These are phyloP conservation scores for Chloropicon primus DNA, from an alignment of 139 green algal species.

Conservation along the genomic window DNA sequence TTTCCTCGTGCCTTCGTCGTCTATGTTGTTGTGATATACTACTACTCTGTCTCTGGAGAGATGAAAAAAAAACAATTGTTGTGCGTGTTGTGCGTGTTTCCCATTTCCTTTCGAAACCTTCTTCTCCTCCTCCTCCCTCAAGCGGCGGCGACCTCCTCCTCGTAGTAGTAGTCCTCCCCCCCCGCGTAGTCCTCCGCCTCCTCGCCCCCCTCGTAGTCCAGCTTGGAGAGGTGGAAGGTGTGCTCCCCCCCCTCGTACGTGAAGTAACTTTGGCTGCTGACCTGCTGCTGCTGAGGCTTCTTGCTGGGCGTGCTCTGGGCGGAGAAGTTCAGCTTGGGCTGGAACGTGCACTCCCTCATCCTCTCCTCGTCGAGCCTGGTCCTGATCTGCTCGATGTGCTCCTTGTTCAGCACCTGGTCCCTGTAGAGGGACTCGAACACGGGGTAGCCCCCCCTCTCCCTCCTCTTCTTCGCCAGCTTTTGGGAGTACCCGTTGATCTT, in stretches of 20 bases:
- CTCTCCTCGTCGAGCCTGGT: not conserved
- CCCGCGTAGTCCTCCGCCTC: too few relatives aligned
- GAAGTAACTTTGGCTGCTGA: too few relatives aligned
- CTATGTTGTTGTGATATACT: too few relatives aligned
- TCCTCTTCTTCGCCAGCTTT: not conserved
- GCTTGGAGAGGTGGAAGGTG: not conserved
- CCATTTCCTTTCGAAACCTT: too few relatives aligned
- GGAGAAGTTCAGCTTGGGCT: not conserved
- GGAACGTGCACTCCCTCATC: constrained; percentile 5
- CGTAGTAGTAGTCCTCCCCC: too few relatives aligned
- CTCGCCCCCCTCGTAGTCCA: too few relatives aligned
- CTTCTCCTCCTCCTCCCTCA: too few relatives aligned
- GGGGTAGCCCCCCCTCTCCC: not conserved
- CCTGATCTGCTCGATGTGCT: constrained; percentile 2
- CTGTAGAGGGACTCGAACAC: not conserved
- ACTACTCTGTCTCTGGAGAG: too few relatives aligned
- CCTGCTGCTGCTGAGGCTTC: not conserved
- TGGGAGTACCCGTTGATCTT: not conserved
- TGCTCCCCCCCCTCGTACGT: not conserved
- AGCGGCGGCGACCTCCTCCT: not conserved
- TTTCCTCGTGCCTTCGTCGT: too few relatives aligned
- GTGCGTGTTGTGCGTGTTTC: too few relatives aligned
- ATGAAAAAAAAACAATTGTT: too few relatives aligned
- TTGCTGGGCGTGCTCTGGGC: not conserved
- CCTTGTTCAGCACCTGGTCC: not conserved